Percentiles rank a stretch among this genome's conserved stretches.
phyloP scores from a whole-genome alignment of 306 rosid species.

The Benincasa hispida region DNA sequence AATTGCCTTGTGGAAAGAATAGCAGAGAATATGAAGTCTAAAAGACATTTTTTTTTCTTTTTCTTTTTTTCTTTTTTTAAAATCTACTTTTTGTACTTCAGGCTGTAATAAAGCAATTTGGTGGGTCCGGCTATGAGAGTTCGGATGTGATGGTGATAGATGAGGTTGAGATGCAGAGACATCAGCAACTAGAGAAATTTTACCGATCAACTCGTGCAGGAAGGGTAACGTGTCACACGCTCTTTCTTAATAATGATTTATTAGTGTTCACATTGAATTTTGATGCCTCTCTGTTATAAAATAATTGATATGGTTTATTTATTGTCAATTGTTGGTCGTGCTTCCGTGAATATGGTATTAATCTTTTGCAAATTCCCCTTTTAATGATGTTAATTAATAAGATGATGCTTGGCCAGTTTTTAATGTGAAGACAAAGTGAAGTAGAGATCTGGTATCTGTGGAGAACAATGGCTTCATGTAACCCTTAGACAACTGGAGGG shows the following conservation, averaged over 20 bases:
- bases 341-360: background rate
- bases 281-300: background rate
- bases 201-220: conserved; percentile 81
- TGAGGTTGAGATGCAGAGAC: conserved; percentile 91
- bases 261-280: background rate
- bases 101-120: conserved; percentile 90
- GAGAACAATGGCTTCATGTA: background rate
- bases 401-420: background rate
- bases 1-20: background rate
- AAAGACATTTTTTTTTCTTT: background rate
- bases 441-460: background rate
- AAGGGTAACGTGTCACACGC: conserved; percentile 33
- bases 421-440: background rate
- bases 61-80: too few species aligned
- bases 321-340: background rate
- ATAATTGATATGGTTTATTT: background rate
- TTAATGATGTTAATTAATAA: background rate
- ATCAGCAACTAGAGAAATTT: conserved; percentile 77
- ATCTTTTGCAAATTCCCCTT: background rate
- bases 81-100: conserved; percentile 26
- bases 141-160: conserved; percentile 85
- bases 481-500: background rate
- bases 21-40: background rate
- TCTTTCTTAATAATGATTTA: background rate
- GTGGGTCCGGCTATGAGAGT: conserved; percentile 75